Conservation (phyloP, 192 early-diverging fungal species). For the Backusella sp. region DNA sequence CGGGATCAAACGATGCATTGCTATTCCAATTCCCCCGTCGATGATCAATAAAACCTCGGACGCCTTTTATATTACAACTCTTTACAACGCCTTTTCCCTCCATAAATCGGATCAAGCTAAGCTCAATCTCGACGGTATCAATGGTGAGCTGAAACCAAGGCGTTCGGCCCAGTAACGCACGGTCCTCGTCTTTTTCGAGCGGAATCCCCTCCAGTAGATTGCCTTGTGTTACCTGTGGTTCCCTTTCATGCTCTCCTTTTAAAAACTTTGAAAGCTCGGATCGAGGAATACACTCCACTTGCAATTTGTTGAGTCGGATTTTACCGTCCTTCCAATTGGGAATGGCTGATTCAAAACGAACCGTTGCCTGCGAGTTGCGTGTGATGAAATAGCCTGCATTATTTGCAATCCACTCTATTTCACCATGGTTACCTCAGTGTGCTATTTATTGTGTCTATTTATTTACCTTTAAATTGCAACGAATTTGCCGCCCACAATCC, state of each 20-base stretch:
- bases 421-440: neutral
- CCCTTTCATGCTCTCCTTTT: neutral
- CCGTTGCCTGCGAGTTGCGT: slow-evolving; percentile 70
- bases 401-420: slow-evolving; percentile 72
- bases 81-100: slow-evolving; percentile 84
- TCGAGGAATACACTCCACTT: slow-evolving; percentile 42
- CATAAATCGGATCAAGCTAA: slow-evolving; percentile 88
- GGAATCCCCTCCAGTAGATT: slow-evolving; percentile 25
- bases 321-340: slow-evolving; percentile 91
- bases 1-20: slow-evolving; percentile 56
- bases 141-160: slow-evolving; percentile 77
- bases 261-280: slow-evolving; percentile 35
- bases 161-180: slow-evolving; percentile 23
- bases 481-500: slow-evolving; percentile 77
- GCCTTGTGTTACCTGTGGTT: neutral
- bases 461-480: slow-evolving; percentile 79
- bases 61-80: slow-evolving; percentile 78
- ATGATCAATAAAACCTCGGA: slow-evolving; percentile 88
- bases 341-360: slow-evolving; percentile 89
- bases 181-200: slow-evolving; percentile 30
- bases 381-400: slow-evolving; percentile 77
- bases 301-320: slow-evolving; percentile 85
- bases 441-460: neutral
- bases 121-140: slow-evolving; percentile 78
- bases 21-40: slow-evolving; percentile 76